phyloP scores from a whole-genome alignment of 2,329 filamentous ascomycete genomes.

The Volutella citrinella region DNA sequence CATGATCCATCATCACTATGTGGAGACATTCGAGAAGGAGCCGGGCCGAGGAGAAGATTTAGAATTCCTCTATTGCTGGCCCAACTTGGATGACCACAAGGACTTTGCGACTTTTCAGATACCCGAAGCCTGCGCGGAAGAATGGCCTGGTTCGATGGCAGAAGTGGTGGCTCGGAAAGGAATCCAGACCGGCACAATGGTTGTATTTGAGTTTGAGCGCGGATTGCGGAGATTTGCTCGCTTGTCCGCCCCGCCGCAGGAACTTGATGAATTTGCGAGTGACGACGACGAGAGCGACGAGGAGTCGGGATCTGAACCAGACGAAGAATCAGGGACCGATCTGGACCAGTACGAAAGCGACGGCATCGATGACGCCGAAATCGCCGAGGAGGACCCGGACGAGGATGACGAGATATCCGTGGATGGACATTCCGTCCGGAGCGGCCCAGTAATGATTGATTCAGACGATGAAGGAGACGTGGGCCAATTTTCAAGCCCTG shows the following conservation, averaged over 20 bases:
- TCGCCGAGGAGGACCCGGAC: slow-evolving; percentile 24
- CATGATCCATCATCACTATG: slow-evolving; percentile 23
- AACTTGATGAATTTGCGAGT: neutral
- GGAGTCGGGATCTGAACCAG: slow-evolving; percentile 9
- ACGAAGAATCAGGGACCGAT: slow-evolving; percentile 17
- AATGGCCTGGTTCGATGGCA: slow-evolving; percentile 4
- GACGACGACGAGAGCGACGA: slow-evolving; percentile 15
- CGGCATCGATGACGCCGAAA: slow-evolving; percentile 35
- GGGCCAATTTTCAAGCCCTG: slow-evolving; percentile 9
- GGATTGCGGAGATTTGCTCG: slow-evolving; percentile 14
- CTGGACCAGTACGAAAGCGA: slow-evolving; percentile 37
- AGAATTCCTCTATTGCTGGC: slow-evolving; percentile 30
- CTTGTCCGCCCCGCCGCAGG: slow-evolving; percentile 12
- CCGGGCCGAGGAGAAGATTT: slow-evolving; percentile 23
- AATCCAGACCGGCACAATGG: slow-evolving; percentile 28
- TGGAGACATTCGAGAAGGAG: slow-evolving; percentile 24
- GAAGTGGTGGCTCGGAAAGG: slow-evolving; percentile 8
- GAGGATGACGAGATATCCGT: slow-evolving; percentile 25
- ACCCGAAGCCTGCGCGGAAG: slow-evolving; percentile 7
- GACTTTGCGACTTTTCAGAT: slow-evolving; percentile 28
- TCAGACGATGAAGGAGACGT: slow-evolving; percentile 1
- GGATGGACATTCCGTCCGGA: slow-evolving; percentile 1
- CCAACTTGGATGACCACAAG: slow-evolving; percentile 26
- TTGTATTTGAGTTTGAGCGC: slow-evolving; percentile 23
- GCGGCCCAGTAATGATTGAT: neutral